phyloP scores from a whole-genome alignment of 306 rosid species.

The Mucuna pruriens region DNA sequence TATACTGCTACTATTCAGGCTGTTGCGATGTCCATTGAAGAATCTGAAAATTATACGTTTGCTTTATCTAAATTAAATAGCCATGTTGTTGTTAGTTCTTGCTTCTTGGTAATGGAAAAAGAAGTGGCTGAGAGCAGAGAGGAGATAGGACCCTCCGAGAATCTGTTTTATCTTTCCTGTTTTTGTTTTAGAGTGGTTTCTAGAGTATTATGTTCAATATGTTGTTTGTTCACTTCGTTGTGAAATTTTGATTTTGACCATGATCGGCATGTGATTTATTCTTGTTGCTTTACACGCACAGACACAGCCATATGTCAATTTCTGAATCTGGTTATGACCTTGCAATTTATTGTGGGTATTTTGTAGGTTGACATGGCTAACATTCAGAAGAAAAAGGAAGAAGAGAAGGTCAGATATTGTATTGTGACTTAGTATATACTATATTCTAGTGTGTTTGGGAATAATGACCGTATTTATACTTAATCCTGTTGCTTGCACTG shows the following conservation, averaged over 20 bases:
- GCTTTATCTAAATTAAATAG: background rate
- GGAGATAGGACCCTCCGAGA: background rate
- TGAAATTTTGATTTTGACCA: slow-evolving; percentile 4
- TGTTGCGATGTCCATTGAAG: background rate
- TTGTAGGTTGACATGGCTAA: slow-evolving; percentile 84
- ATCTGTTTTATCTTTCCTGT: background rate
- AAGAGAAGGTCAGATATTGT: slow-evolving; percentile 74
- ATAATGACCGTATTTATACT: background rate
- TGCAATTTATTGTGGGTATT: background rate
- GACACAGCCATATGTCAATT: background rate
- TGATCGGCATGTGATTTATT: background rate
- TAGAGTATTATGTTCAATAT: background rate
- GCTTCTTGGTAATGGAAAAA: background rate
- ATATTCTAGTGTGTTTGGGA: background rate
- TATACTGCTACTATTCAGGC: background rate
- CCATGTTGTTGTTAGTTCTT: background rate
- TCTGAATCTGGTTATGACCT: slow-evolving; percentile 10
- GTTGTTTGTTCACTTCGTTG: background rate
- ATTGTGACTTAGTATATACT: background rate
- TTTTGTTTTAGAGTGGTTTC: background rate
- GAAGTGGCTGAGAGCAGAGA: background rate
- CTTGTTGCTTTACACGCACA: background rate
- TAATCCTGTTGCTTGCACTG: slow-evolving; percentile 9
- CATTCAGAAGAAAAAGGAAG: slow-evolving; percentile 91
- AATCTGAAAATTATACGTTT: background rate